phyloP scores from a whole-genome alignment of 805 yeast genomes.

The Monosporozyma aquatica region DNA sequence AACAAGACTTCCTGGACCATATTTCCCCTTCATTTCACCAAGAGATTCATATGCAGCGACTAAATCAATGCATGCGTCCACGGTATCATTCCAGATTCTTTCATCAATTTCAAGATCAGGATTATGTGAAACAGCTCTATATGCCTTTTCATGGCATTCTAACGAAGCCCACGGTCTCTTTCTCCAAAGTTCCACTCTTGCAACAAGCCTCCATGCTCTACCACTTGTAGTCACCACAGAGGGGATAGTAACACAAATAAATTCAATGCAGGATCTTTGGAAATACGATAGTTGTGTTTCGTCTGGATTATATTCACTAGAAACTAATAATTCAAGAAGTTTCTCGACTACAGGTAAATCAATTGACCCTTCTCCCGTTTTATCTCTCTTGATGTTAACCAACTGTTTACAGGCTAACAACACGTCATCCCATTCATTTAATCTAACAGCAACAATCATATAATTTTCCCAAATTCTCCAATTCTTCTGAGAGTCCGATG shows the following conservation, averaged over 20 bases:
- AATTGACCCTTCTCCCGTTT: slow-evolving; percentile 52
- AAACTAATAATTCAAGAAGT: slow-evolving; percentile 54
- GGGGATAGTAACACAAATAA: slow-evolving; percentile 63
- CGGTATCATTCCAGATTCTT: slow-evolving; percentile 64
- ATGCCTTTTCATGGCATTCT: slow-evolving; percentile 80
- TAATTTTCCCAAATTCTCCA: slow-evolving; percentile 92
- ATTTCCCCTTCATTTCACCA: slow-evolving; percentile 76
- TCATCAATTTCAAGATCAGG: slow-evolving; percentile 59
- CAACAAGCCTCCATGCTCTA: slow-evolving; percentile 74
- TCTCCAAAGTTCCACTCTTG: slow-evolving; percentile 82
- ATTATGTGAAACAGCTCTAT: slow-evolving; percentile 55
- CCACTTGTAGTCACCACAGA: slow-evolving; percentile 49
- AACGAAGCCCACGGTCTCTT: slow-evolving; percentile 79
- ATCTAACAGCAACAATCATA: slow-evolving; percentile 67
- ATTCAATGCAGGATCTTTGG: slow-evolving; percentile 61
- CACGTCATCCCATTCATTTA: slow-evolving; percentile 85
- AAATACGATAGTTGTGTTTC: slow-evolving; percentile 42
- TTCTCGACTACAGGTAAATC: slow-evolving; percentile 71
- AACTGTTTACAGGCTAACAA: slow-evolving; percentile 62
- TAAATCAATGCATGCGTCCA: slow-evolving; percentile 67
- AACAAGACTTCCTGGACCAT: slow-evolving; percentile 74
- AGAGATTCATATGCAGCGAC: slow-evolving; percentile 78
- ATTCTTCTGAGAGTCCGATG: slow-evolving; percentile 60
- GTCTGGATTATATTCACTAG: slow-evolving; percentile 40
- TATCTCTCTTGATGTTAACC: slow-evolving; percentile 46